phyloP scores from a whole-genome alignment of 2,329 filamentous ascomycete species.

The Monosporascus cannonballus region DNA sequence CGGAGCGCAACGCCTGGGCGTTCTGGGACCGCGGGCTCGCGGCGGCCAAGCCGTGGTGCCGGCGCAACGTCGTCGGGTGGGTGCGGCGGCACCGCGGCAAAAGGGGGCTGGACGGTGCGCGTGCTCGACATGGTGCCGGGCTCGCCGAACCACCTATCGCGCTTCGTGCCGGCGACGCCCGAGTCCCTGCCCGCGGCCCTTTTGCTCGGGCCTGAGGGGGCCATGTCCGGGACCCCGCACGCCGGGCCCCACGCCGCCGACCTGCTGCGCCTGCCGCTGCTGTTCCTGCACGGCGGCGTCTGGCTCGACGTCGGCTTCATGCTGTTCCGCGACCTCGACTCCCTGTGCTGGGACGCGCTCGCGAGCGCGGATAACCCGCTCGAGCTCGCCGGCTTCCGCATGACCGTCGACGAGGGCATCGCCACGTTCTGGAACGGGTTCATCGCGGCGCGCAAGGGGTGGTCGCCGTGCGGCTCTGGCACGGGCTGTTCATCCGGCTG shows the following conservation, averaged over 20 bases:
- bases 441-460: constrained; percentile 24
- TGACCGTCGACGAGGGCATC: constrained; percentile 8
- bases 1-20: constrained; percentile 17
- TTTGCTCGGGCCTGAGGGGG: not conserved
- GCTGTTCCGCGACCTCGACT: constrained; percentile 12
- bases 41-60: constrained; percentile 12
- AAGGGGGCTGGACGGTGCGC: constrained; percentile 17
- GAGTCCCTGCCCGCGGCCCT: constrained; percentile 12
- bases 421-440: constrained; percentile 23
- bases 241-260: constrained; percentile 29
- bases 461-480: constrained; percentile 28
- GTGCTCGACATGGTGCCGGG: constrained; percentile 13
- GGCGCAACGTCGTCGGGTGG: constrained; percentile 17
- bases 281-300: constrained; percentile 15
- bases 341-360: constrained; percentile 14
- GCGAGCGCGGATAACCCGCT: constrained; percentile 5
- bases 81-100: constrained; percentile 10
- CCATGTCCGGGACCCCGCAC: constrained; percentile 11
- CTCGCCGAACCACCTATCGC: constrained; percentile 15
- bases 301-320: constrained; percentile 18
- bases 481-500: constrained; percentile 15
- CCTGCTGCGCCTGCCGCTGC: constrained; percentile 24
- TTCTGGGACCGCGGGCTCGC: constrained; percentile 17
- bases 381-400: constrained; percentile 12
- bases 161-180: constrained; percentile 25